Base-by-base conservation (phyloP, 2,329 filamentous ascomycete species). In the Phialophora verrucosa region DNA sequence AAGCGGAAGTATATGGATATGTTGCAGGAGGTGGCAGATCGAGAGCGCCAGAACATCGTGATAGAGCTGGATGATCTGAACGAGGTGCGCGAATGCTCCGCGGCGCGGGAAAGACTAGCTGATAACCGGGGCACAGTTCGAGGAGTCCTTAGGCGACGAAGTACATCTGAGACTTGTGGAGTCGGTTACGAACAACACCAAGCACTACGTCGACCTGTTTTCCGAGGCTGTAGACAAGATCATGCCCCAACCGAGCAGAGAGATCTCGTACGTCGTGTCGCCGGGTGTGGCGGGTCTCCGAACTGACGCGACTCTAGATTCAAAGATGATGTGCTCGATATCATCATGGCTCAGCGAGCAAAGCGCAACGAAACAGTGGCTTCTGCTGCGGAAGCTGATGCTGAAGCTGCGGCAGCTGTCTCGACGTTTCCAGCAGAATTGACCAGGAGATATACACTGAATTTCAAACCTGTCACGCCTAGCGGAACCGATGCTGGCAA, bases 281-380 rank as follows among this genome's bases (percentile, higher is more conserved):
- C 6, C 11, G 3, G n/a, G n/a, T 35, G 14, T 29, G 11, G 61
- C 27, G 1, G 29, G 6, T 10, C n/a, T 57, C 17, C 27, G 25
- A 29, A 47, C 51, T 67, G 44, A 62, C 53, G 17, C 14, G 42
- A 56, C 51, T 38, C 20, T 72, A 92, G 90, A 72, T 98, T 97
- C 85, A 98, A 98, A 78, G 93, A 97, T 75, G 95, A 99, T 79
- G 93, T 98, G 10, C 85, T 99, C 51, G 95, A 99, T 79, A 92
- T 99, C 32, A 90, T 99, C 75, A 96, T 97, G 90, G 91, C 92
- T 49, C 92, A 96, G 76, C 90, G 95, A 73, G 89, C 91, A 73
- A 90, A 89, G 74, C 88, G 93, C 73, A 98, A 99, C 77, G 90
- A 92, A 71, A 89, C 90, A 51, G 84, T 96, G 68, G 81, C 84